Percentiles rank a stretch among this genome's conserved stretches.
Evolutionary conservation across 2,329 filamentous ascomycete genomes (phyloP).

Genomic region (Cordyceps militaris): DNA sequence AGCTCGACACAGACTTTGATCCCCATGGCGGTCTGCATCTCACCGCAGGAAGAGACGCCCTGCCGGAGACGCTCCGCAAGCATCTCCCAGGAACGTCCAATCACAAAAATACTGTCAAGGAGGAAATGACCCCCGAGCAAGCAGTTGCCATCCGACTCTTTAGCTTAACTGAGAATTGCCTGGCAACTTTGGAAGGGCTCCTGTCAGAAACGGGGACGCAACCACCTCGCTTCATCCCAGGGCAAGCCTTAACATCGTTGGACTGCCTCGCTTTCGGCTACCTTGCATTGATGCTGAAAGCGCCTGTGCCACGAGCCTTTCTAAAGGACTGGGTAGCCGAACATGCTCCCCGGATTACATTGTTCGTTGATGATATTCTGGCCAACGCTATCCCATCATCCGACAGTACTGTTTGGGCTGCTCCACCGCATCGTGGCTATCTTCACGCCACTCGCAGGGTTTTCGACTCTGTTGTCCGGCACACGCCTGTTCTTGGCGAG

Average conservation of each 20-base stretch:
- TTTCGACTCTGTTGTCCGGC: constrained; percentile 29
- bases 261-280: constrained; percentile 81
- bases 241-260: constrained; percentile 31
- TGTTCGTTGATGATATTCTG: constrained; percentile 27
- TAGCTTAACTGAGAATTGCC: constrained; percentile 61
- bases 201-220: constrained; percentile 21
- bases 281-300: constrained; percentile 61
- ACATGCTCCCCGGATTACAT: constrained; percentile 24
- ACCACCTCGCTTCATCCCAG: constrained; percentile 26
- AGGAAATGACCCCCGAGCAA: constrained; percentile 62
- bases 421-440: constrained; percentile 17
- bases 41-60: constrained; percentile 29
- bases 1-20: constrained; percentile 55
- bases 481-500: constrained; percentile 29
- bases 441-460: constrained; percentile 24
- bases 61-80: constrained; percentile 33
- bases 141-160: constrained; percentile 70
- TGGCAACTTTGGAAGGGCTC: constrained; percentile 62
- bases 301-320: constrained; percentile 36
- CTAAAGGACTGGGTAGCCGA: constrained; percentile 34
- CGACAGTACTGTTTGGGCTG: constrained; percentile 23
- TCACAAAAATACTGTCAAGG: constrained; percentile 51
- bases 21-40: constrained; percentile 30
- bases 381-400: constrained; percentile 16
- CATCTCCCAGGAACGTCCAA: constrained; percentile 26